Evolutionary conservation across 2,329 filamentous ascomycete species (phyloP), one percentile per base, ranked within the genome.

Genomic region (Fusarium sp.): DNA sequence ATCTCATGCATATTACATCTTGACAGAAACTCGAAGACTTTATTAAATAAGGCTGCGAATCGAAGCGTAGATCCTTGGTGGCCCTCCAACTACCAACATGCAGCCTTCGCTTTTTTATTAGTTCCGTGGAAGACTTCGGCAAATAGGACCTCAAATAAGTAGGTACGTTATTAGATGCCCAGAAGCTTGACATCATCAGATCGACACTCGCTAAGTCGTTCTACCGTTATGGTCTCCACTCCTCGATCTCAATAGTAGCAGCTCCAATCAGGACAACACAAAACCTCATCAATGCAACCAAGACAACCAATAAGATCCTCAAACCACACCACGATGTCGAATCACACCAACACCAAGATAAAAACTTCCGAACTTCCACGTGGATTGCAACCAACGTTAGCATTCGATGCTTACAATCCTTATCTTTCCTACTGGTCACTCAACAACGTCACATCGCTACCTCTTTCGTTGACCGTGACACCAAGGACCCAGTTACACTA

Each of bases 371-470:
- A 61, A 6, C 3, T 20, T 45, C 52, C 72, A 74, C 72, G 72
- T 74, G 72, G 31, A 47, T 47, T 52, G 17, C 38, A n/a, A 54
- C 31, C 31, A 18, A 48, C 24, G 18, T 28, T 39, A 20, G 57
- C 56, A 74, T 75, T 74, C 72, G 72, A 73, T 74, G 68, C 56
- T 74, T 65, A 69, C 52, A 56, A 75, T 75, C 24, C 31, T 28
- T 28, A 55, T 47, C 42, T 33, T 18, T 47, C 15, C 31, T 38
- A 74, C 59, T 74, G 68, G 72, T 66, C 17, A 22, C 24, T 35
- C 22, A 26, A 18, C 13, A 17, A 20, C 41, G 44, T 55, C 63
- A 60, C 63, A 74, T 75, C 68, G 35, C 67, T 72, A 47, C 72
- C 63, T 22, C 38, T 62, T 72, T 69, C 11, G 52, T 41, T 56